Conservation (phyloP, 768 basidiomycete genomes). For the Leccinellum rugosiceps region DNA sequence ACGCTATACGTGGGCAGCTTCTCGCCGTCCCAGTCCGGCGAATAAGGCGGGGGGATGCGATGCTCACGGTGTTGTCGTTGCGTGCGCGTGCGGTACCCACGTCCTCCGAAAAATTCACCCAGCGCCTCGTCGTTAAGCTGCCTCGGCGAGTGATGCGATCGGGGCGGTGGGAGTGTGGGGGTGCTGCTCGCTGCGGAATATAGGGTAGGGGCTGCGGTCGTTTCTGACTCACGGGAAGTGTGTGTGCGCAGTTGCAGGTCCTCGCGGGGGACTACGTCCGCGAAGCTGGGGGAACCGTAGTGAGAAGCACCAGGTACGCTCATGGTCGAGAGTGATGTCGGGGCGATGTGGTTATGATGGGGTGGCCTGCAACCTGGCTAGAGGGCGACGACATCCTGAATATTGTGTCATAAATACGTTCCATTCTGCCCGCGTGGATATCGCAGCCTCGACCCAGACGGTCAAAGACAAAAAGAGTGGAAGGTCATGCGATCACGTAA, state of each 20-base stretch:
- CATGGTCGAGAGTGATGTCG: slow-evolving; percentile 8
- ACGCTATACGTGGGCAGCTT: slow-evolving; percentile 23
- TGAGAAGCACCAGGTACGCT: slow-evolving; percentile 7
- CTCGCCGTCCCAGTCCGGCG: slow-evolving; percentile 37
- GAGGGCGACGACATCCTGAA: not conserved
- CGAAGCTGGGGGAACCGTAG: not conserved
- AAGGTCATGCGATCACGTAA: not conserved
- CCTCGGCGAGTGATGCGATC: slow-evolving; percentile 21
- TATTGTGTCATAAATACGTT: slow-evolving; percentile 24
- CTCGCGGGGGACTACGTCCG: slow-evolving; percentile 7
- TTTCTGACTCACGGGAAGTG: slow-evolving; percentile 22
- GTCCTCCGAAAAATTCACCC: slow-evolving; percentile 32
- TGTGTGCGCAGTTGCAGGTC: slow-evolving; percentile 24
- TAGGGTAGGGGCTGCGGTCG: slow-evolving; percentile 12
- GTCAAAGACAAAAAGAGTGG: slow-evolving; percentile 32
- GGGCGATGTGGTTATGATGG: slow-evolving; percentile 2
- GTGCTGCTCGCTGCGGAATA: slow-evolving; percentile 15
- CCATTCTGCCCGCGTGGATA: slow-evolving; percentile 4
- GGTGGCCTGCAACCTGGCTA: slow-evolving; percentile 11
- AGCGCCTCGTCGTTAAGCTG: slow-evolving; percentile 30
- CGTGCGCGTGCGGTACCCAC: slow-evolving; percentile 22
- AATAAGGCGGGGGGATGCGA: slow-evolving; percentile 42
- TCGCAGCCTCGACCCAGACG: slow-evolving; percentile 11
- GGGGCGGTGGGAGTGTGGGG: slow-evolving; percentile 20
- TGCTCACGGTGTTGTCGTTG: slow-evolving; percentile 1